These are phyloP conservation scores for Hypericum perforatum DNA, from an alignment of 345 rosid species.

Conservation along the genomic window DNA sequence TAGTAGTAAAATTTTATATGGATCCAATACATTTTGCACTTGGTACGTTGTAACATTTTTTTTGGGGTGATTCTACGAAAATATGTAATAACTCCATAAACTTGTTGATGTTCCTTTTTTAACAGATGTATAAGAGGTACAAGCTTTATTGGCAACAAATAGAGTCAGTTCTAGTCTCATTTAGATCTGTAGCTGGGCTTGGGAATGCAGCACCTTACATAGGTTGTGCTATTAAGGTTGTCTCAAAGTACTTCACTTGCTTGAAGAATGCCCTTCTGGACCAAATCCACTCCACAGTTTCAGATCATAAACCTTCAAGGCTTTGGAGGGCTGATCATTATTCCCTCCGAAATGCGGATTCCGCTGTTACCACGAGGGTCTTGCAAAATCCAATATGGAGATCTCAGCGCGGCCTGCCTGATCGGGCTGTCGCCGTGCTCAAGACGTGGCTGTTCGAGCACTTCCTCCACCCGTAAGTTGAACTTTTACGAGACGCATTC, in stretches of 20 bases:
- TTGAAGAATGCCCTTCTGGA: slow-evolving; percentile 65
- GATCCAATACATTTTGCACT: no score
- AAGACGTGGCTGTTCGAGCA: slow-evolving; percentile 87
- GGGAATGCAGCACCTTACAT: slow-evolving; percentile 83
- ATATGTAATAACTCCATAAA: no score
- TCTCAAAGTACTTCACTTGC: slow-evolving; percentile 73
- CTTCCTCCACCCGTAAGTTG: slow-evolving; percentile 87
- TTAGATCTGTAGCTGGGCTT: slow-evolving; percentile 71
- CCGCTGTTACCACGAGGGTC: slow-evolving; percentile 19
- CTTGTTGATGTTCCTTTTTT: no score
- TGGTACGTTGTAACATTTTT: no score
- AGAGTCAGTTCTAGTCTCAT: slow-evolving; percentile 66
- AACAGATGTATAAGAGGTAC: slow-evolving; percentile 68
- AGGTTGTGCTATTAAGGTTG: slow-evolving; percentile 50
- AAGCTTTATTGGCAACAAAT: slow-evolving; percentile 77
- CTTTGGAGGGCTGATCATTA: slow-evolving; percentile 34
- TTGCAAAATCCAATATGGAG: slow-evolving; percentile 79
- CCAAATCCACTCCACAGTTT: slow-evolving; percentile 62
- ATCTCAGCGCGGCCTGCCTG: slow-evolving; percentile 85
- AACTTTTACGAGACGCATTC: no score
- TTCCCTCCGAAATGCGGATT: slow-evolving; percentile 36
- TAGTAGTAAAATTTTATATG: no score
- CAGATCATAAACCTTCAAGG: slow-evolving; percentile 39
- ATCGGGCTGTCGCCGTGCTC: slow-evolving; percentile 74
- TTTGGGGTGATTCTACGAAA: no score